Evolutionary conservation across 2,329 filamentous ascomycete genomes (phyloP).

Genomic region (Colletotrichum abscissum): DNA sequence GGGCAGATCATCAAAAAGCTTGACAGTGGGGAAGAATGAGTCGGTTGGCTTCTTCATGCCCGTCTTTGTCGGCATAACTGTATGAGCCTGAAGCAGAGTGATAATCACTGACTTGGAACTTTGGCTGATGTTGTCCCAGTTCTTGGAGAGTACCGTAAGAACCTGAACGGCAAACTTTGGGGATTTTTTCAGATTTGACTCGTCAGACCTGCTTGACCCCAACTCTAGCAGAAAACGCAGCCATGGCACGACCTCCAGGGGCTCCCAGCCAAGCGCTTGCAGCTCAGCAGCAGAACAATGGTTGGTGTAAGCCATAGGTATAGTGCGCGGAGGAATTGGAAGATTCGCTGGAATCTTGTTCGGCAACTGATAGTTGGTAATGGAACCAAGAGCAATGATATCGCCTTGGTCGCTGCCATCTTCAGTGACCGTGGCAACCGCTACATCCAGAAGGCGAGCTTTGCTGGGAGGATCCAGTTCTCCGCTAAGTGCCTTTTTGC

Average conservation of each 20-base stretch:
- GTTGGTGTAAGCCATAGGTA: slow-evolving; percentile 87
- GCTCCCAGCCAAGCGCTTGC: slow-evolving; percentile 85
- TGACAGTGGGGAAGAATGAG: slow-evolving; percentile 93
- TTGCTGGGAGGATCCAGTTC: slow-evolving; percentile 79
- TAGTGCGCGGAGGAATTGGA: slow-evolving; percentile 82
- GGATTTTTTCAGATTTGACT: slow-evolving; percentile 78
- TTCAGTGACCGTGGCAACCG: slow-evolving; percentile 76
- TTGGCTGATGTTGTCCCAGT: slow-evolving; percentile 84
- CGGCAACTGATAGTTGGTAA: slow-evolving; percentile 80
- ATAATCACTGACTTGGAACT: slow-evolving; percentile 74
- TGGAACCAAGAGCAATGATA: slow-evolving; percentile 81
- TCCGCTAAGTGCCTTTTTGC: slow-evolving; percentile 75
- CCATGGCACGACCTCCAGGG: slow-evolving; percentile 89
- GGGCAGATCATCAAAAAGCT: slow-evolving; percentile 93
- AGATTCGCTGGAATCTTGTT: slow-evolving; percentile 83
- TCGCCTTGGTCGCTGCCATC: slow-evolving; percentile 69
- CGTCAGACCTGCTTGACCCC: slow-evolving; percentile 66
- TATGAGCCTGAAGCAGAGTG: slow-evolving; percentile 71
- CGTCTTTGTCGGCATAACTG: slow-evolving; percentile 88
- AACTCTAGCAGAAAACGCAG: slow-evolving; percentile 82
- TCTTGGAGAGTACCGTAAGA: slow-evolving; percentile 84
- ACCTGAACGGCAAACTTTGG: slow-evolving; percentile 81
- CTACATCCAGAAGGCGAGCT: slow-evolving; percentile 79
- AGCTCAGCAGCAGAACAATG: slow-evolving; percentile 75
- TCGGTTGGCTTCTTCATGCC: slow-evolving; percentile 90